Conservation (phyloP, 495 filamentous ascomycete genomes). For the Trichoderma asperelloides region DNA sequence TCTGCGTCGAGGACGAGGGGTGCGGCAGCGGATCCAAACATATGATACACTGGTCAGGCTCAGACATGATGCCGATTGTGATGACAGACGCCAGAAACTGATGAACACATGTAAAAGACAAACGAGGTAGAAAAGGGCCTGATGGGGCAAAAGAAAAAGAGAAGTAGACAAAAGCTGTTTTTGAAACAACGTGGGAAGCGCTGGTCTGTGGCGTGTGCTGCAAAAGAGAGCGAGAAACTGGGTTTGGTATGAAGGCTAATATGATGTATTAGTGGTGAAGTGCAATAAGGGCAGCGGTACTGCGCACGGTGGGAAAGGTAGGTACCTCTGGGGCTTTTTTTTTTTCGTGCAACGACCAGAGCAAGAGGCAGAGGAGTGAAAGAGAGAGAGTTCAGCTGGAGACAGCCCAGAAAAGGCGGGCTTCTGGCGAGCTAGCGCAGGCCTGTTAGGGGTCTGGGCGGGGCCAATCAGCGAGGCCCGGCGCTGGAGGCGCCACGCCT, state of each 20-base stretch:
- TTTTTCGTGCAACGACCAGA: background rate
- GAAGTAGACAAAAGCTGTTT: background rate
- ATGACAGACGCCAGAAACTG: constrained; percentile 10
- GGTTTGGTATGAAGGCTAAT: constrained; percentile 2
- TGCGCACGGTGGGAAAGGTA: background rate
- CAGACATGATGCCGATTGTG: constrained; percentile 14
- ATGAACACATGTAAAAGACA: constrained; percentile 31
- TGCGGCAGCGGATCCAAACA: constrained; percentile 74
- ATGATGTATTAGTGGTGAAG: constrained; percentile 7
- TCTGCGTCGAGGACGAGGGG: constrained; percentile 10
- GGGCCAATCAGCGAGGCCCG: constrained; percentile 3
- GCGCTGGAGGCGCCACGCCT: constrained; percentile 1
- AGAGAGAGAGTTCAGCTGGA: constrained; percentile 7
- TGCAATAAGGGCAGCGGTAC: background rate
- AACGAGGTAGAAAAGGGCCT: background rate
- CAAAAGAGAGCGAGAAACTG: background rate
- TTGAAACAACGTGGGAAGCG: background rate
- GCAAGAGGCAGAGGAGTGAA: background rate
- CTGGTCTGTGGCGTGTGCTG: constrained; percentile 6
- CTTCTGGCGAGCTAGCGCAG: background rate
- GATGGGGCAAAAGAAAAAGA: background rate
- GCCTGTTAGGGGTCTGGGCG: constrained; percentile 7
- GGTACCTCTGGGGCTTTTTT: background rate
- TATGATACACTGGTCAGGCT: constrained; percentile 91
- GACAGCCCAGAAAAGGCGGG: constrained; percentile 6